Evolutionary conservation across 2,329 filamentous ascomycete genomes (phyloP).

Genomic region (Nothopassalora personata): DNA sequence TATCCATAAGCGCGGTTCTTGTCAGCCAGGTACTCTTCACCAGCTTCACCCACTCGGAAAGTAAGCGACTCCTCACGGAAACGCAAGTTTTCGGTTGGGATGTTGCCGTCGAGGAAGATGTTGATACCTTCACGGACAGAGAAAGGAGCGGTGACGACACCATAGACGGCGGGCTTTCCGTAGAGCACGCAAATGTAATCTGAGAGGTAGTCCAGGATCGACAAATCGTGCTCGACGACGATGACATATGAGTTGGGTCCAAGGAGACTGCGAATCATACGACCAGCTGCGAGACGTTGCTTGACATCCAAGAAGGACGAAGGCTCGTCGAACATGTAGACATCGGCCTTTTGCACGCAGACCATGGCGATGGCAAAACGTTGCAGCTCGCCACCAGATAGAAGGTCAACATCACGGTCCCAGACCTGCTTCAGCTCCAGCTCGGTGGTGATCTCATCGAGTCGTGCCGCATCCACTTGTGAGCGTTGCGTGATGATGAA

Average conservation of each 20-base stretch:
- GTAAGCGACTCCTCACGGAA: conserved; percentile 96
- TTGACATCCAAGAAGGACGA: conserved; percentile 99
- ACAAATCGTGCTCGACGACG: conserved; percentile 98
- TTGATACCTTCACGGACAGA: conserved; percentile 99
- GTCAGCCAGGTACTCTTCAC: conserved; percentile 82
- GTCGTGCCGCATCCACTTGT: conserved; percentile 63
- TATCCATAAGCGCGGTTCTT: conserved; percentile 81
- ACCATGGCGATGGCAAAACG: conserved; percentile 95
- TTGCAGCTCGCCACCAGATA: conserved; percentile 97
- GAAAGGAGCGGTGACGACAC: conserved; percentile 91
- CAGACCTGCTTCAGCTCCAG: conserved; percentile 85
- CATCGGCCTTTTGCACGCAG: conserved; percentile 91
- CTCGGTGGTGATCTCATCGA: conserved; percentile 73
- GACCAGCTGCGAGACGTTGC: conserved; percentile 88
- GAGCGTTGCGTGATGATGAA: conserved; percentile 70
- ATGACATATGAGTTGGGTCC: conserved; percentile 92
- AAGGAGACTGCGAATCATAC: conserved; percentile 86
- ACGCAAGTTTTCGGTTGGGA: conserved; percentile 95
- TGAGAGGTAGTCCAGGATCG: conserved; percentile 95
- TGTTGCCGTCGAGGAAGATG: conserved; percentile 97
- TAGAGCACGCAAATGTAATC: conserved; percentile 98
- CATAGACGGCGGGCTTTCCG: conserved; percentile 89
- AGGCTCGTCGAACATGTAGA: conserved; percentile 99
- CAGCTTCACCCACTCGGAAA: conserved; percentile 85
- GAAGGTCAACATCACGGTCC: conserved; percentile 80